phyloP scores from a whole-genome alignment of 1,284 basidiomycete species.

The Paramarasmius palmivorus region DNA sequence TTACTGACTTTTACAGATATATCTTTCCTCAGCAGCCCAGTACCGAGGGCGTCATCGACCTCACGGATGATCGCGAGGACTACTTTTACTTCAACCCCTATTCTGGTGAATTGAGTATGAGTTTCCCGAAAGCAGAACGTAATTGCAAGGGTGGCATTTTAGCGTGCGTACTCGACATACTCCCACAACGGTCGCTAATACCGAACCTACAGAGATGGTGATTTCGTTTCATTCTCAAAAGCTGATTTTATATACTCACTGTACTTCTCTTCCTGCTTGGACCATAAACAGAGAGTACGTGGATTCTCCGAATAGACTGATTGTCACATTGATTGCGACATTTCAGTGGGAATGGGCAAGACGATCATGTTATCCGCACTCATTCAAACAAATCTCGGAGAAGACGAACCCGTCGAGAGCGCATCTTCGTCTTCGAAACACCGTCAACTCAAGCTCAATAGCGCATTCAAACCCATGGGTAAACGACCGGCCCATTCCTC shows the following conservation, averaged over 20 bases:
- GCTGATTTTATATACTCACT: background rate
- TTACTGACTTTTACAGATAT: slow-evolving; percentile 53
- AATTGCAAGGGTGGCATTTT: slow-evolving; percentile 86
- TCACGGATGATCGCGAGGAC: slow-evolving; percentile 62
- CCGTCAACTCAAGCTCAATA: slow-evolving; percentile 64
- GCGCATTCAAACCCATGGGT: slow-evolving; percentile 50
- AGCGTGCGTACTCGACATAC: slow-evolving; percentile 58
- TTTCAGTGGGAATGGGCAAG: slow-evolving; percentile 92
- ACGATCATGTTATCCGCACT: slow-evolving; percentile 95
- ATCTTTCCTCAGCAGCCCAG: slow-evolving; percentile 61
- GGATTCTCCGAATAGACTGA: background rate
- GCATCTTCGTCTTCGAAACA: slow-evolving; percentile 35
- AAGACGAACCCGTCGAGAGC: slow-evolving; percentile 36
- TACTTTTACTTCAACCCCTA: slow-evolving; percentile 89
- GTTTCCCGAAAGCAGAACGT: slow-evolving; percentile 83
- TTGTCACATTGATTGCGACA: background rate
- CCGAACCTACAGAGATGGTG: slow-evolving; percentile 54
- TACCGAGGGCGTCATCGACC: slow-evolving; percentile 56
- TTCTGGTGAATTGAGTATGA: slow-evolving; percentile 91
- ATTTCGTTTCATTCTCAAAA: slow-evolving; percentile 13
- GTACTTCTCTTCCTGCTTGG: background rate
- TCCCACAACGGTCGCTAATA: slow-evolving; percentile 9
- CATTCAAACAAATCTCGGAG: slow-evolving; percentile 76
- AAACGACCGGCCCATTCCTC: slow-evolving; percentile 29
- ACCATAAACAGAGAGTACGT: slow-evolving; percentile 5